Evolutionary conservation across 1,284 basidiomycete species (phyloP).

Genomic region (Boletus albobrunnescens): DNA sequence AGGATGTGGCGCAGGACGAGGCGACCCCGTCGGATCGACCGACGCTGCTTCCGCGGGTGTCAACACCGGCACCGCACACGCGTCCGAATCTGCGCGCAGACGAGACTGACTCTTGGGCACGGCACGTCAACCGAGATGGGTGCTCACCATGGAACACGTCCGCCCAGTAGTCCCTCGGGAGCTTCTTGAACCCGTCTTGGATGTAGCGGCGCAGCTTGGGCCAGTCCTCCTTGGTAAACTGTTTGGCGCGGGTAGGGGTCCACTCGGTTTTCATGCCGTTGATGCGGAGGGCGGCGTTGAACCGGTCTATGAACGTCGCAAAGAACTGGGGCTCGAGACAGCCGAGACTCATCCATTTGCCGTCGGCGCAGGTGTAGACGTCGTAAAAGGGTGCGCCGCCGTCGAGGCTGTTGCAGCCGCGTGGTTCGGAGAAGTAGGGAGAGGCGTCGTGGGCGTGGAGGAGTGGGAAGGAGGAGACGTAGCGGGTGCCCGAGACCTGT

Average conservation of each 20-base stretch:
- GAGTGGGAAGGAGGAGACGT: constrained; percentile 69
- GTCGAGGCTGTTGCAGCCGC: constrained; percentile 66
- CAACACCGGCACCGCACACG: constrained; percentile 76
- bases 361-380: constrained; percentile 71
- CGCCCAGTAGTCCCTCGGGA: constrained; percentile 68
- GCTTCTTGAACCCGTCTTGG: constrained; percentile 56
- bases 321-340: constrained; percentile 75
- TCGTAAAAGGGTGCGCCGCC: constrained; percentile 80
- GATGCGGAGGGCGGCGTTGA: constrained; percentile 48
- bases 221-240: constrained; percentile 57
- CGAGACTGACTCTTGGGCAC: too few relatives aligned
- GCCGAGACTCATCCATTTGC: constrained; percentile 72
- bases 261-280: constrained; percentile 44
- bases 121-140: too few relatives aligned
- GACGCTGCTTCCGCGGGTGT: constrained; percentile 55
- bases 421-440: constrained; percentile 42
- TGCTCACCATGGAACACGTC: constrained; percentile 53
- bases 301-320: constrained; percentile 52
- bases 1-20: constrained; percentile 52
- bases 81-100: constrained; percentile 66
- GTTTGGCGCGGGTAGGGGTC: constrained; percentile 51
- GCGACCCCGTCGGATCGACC: constrained; percentile 34
- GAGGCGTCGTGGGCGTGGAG: constrained; percentile 41
- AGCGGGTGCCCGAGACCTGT: constrained; percentile 76
- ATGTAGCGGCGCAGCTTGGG: constrained; percentile 56